These are phyloP conservation scores for Pyrus communis DNA, from an alignment of 306 rosid species.

Conservation along the genomic window DNA sequence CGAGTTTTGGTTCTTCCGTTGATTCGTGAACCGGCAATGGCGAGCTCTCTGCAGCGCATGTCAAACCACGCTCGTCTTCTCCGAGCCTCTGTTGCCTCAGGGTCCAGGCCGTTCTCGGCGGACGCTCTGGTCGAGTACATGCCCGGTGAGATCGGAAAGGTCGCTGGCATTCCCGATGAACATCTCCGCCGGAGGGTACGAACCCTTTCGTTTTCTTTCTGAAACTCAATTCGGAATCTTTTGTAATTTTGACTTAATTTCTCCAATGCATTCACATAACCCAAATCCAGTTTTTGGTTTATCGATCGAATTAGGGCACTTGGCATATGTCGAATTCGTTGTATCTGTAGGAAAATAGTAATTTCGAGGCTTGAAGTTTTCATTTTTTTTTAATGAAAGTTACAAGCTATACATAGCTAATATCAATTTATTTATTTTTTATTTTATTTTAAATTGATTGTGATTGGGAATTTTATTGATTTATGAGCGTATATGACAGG, in stretches of 20 bases:
- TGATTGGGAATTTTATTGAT: neutral
- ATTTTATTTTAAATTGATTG: neutral
- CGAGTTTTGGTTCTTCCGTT: neutral
- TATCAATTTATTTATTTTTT: no score
- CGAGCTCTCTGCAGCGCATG: slow-evolving; percentile 53
- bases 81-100: slow-evolving; percentile 33
- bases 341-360: neutral
- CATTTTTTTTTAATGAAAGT: neutral
- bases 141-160: slow-evolving; percentile 87
- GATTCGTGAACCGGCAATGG: slow-evolving; percentile 42
- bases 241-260: neutral
- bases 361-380: neutral
- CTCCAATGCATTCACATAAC: neutral
- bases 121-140: slow-evolving; percentile 60
- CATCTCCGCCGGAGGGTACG: slow-evolving; percentile 75
- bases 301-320: neutral
- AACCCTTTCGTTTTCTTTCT: neutral
- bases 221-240: neutral
- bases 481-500: slow-evolving; percentile 31
- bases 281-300: neutral
- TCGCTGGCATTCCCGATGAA: slow-evolving; percentile 87
- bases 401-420: neutral
- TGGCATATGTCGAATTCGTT: neutral
- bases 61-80: slow-evolving; percentile 41
- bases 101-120: slow-evolving; percentile 44